A percentile compares a stretch with the other conserved stretches of the same genome.
Evolutionary conservation across 2,329 filamentous ascomycete genomes (phyloP).

Genomic region (Zasmidium cellare): DNA sequence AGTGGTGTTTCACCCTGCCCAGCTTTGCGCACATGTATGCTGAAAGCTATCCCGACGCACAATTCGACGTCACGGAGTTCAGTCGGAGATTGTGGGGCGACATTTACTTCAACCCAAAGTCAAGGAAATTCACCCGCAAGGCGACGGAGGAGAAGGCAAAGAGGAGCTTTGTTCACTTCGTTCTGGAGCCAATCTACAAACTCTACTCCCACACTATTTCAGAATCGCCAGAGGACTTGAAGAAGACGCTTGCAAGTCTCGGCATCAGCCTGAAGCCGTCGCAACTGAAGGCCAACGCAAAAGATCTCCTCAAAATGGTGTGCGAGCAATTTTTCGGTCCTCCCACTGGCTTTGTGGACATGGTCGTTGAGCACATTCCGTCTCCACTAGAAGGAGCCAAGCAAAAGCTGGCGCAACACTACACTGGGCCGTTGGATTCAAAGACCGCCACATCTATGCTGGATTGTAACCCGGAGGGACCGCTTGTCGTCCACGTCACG

Average conservation of each 20-base stretch:
- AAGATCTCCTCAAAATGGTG: constrained; percentile 81
- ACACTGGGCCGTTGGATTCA: constrained; percentile 84
- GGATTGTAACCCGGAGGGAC: constrained; percentile 82
- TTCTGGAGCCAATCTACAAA: constrained; percentile 97
- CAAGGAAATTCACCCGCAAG: constrained; percentile 89
- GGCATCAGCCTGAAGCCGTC: constrained; percentile 88
- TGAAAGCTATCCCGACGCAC: constrained; percentile 64
- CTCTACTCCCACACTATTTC: constrained; percentile 93
- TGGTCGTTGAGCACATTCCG: constrained; percentile 86
- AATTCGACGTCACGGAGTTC: constrained; percentile 77
- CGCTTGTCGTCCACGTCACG: constrained; percentile 85
- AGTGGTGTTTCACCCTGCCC: constrained; percentile 92
- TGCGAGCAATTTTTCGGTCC: constrained; percentile 95
- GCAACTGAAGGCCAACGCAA: constrained; percentile 87
- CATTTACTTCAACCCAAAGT: constrained; percentile 90
- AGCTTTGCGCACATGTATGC: constrained; percentile 98
- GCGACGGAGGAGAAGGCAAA: constrained; percentile 76
- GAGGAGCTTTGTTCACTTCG: constrained; percentile 89
- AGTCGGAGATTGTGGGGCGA: constrained; percentile 89
- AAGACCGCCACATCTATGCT: constrained; percentile 79
- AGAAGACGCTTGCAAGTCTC: constrained; percentile 72
- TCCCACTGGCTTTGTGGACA: constrained; percentile 88
- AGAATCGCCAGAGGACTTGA: constrained; percentile 81
- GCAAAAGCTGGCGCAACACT: constrained; percentile 78
- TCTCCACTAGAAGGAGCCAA: constrained; percentile 79